These are phyloP conservation scores for Fusarium decemcellulare DNA, from an alignment of 2,329 filamentous ascomycete species.

Conservation along the genomic window DNA sequence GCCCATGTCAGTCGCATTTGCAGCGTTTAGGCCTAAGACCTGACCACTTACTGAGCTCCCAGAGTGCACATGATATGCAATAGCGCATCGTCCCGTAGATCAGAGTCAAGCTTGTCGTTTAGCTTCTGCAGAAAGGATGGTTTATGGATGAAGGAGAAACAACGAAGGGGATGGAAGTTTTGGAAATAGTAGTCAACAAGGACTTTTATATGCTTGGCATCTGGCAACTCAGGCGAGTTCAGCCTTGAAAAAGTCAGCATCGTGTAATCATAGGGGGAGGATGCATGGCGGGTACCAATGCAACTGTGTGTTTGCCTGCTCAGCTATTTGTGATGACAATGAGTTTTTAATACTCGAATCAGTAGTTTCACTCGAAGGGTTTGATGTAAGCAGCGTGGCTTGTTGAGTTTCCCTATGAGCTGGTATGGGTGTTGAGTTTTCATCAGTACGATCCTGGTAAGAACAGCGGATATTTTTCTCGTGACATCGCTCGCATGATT, in stretches of 20 bases:
- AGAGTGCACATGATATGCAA: slow-evolving; percentile 42
- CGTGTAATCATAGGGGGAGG: too few relatives aligned
- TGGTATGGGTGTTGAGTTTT: background rate
- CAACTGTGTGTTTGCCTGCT: background rate
- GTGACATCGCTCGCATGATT: slow-evolving; percentile 10
- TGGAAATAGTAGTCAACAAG: slow-evolving; percentile 41
- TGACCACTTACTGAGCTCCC: slow-evolving; percentile 34
- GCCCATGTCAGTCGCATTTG: background rate
- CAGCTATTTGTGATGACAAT: background rate
- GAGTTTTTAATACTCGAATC: background rate
- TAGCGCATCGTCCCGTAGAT: slow-evolving; percentile 33
- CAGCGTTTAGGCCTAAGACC: too few relatives aligned
- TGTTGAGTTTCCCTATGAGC: background rate
- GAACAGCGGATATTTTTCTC: slow-evolving; percentile 13
- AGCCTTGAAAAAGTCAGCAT: slow-evolving; percentile 24
- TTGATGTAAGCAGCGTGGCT: background rate
- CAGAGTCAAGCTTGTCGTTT: slow-evolving; percentile 27
- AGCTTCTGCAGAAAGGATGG: slow-evolving; percentile 41
- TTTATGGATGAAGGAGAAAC: slow-evolving; percentile 45
- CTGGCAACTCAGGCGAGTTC: slow-evolving; percentile 13
- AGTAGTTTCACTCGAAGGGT: background rate
- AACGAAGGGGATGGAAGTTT: slow-evolving; percentile 46
- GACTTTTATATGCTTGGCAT: slow-evolving; percentile 20
- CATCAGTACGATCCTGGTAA: slow-evolving; percentile 1
- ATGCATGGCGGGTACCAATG: background rate